Base-by-base conservation (phyloP, 176 grass and related monocot species). In the Tillandsia leiboldiana region DNA sequence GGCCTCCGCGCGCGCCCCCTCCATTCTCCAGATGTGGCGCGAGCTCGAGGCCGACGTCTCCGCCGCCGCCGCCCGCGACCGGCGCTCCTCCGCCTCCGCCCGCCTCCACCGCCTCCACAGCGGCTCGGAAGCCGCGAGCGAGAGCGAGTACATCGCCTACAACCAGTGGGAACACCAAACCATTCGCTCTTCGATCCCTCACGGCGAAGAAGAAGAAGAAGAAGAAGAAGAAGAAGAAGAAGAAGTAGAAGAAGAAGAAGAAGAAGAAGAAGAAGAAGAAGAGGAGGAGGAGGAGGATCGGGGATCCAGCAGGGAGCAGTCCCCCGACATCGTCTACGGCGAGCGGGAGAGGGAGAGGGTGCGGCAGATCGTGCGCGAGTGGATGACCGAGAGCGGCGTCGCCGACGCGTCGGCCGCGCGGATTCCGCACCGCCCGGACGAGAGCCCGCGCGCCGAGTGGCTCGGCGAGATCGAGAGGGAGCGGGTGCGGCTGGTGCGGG, bases 221-320 rank as follows among this genome's bases (percentile, higher is more conserved):
- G 24, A 1, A 24, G 26, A 33, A 71, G 84, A 81, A 0, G 28
- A 18, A 3, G 84, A 81, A 0, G 28, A 18, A 3, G 57, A 65
- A 2, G 82, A 75, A 29, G n/a, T n/a, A n/a, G 71, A 79, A n/a
- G 75, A 70, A 53, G 70, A 49, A 42, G n/a, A 57, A 13, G 48
- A 56, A 20, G 20, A 20, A 20, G 20, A 1, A 49, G 26, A 29
- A 73, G 84, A 81, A 0, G 28, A 13, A 3, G 57, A 65, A 2
- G 82, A 75, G 49, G 71, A 79, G 24, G 75, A 75, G 63, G 70
- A 49, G 33, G n/a, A 66, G 14, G 48, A 56, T 33, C 2, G 27
- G 50, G 71, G 83, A 73, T 91, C 85, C 67, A 96, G 81, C 78
- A 80, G 86, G 8, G 86, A 91, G 92, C 80, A 84, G 24, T 91